Percentiles rank a stretch among this genome's conserved stretches.
Conservation (phyloP, 129 eudicot species). For the Silybum marianum region DNA sequence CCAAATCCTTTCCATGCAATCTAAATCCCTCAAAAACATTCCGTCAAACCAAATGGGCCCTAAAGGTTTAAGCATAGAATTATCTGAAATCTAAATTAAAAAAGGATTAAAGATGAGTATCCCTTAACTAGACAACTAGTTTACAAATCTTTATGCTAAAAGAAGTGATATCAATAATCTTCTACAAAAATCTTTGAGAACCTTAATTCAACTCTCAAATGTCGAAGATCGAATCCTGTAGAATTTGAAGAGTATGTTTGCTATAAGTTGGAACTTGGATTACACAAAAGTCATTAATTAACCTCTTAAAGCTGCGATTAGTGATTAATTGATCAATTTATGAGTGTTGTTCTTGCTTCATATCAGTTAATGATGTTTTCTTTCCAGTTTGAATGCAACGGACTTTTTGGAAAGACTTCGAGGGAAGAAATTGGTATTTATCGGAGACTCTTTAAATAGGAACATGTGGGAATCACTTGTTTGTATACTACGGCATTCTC, state of each 20-base stretch:
- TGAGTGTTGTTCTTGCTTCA: background rate
- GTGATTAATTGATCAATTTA: background rate
- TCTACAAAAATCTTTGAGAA: no score
- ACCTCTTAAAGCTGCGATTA: background rate
- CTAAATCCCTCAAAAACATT: no score
- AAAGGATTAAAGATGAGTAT: no score
- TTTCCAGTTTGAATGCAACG: constrained; percentile 71
- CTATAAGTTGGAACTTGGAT: background rate
- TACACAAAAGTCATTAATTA: background rate
- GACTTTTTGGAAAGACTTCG: constrained; percentile 87
- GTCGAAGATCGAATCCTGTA: background rate
- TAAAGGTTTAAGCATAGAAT: no score
- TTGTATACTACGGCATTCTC: constrained; percentile 73
- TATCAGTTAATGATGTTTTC: constrained; percentile 2
- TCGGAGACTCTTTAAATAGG: constrained; percentile 92
- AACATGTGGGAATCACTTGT: constrained; percentile 99
- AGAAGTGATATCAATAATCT: no score
- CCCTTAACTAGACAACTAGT: no score
- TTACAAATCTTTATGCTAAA: no score
- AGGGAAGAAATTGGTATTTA: constrained; percentile 82
- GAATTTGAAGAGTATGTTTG: background rate
- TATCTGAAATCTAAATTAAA: no score
- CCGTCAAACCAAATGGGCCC: no score
- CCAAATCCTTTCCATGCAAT: no score
- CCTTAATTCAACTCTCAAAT: background rate